These are phyloP conservation scores for Neocatenulostroma microsporum DNA, from an alignment of 2,329 filamentous ascomycete genomes.

Conservation along the genomic window DNA sequence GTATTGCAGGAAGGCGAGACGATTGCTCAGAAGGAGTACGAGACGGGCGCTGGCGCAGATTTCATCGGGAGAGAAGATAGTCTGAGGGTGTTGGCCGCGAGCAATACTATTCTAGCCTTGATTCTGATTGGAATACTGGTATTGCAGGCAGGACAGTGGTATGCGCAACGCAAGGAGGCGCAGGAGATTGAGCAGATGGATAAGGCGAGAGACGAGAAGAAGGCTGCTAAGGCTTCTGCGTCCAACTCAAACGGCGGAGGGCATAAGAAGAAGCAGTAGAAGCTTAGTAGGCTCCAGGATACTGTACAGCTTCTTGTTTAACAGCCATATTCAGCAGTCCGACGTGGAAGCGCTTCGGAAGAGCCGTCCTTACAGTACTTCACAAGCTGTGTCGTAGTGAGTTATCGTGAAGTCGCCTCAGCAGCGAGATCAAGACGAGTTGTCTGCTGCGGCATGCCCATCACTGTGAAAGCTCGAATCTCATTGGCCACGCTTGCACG, in stretches of 20 bases:
- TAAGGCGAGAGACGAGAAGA: conserved; percentile 45
- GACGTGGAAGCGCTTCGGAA: too few relatives aligned
- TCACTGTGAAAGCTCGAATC: too few relatives aligned
- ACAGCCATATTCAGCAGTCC: too few relatives aligned
- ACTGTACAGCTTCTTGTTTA: too few relatives aligned
- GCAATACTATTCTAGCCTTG: conserved; percentile 90
- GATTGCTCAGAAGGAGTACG: conserved; percentile 25
- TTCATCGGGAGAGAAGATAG: conserved; percentile 79
- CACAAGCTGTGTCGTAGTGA: too few relatives aligned
- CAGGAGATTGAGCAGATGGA: conserved; percentile 66
- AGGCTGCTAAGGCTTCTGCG: conserved; percentile 31
- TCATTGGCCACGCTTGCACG: too few relatives aligned
- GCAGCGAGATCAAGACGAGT: too few relatives aligned
- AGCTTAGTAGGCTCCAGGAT: too few relatives aligned
- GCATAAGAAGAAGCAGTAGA: conserved; percentile 27
- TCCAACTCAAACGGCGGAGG: conserved; percentile 17
- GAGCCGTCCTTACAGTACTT: too few relatives aligned
- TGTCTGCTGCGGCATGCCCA: too few relatives aligned
- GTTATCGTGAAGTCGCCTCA: too few relatives aligned
- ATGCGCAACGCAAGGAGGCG: conserved; percentile 86
- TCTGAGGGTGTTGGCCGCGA: conserved; percentile 81
- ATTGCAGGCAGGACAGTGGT: conserved; percentile 95
- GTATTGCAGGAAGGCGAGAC: conserved; percentile 29
- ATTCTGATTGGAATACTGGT: conserved; percentile 87
- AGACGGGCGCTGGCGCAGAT: conserved; percentile 49